Evolutionary conservation across 2,329 filamentous ascomycete genomes (phyloP), one percentile per base, ranked within the genome.

Genomic region (Colletotrichum nymphaeae): DNA sequence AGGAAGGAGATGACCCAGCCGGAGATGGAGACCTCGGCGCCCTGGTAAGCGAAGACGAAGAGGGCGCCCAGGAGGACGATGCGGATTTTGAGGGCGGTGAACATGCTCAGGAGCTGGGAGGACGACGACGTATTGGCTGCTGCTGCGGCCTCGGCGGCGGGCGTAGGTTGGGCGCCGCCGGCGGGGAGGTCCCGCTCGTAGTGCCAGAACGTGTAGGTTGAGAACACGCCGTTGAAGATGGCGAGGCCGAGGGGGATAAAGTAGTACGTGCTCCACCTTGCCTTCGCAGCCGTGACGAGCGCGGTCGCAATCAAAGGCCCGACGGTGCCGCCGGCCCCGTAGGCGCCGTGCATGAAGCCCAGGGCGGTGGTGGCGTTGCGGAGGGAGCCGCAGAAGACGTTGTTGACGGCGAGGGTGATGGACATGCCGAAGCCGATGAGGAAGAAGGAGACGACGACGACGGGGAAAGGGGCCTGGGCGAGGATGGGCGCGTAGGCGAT

Each of bases 1-100:
- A 97, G 85, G 84, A 95, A 97, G 2, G 93, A 95, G 74, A 96
- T 95, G 62, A 96, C 92, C 95, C 94, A 97, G 66, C 94, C 94
- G 0, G 93, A 94, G 75, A 96, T 94, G 16, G 92, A 92, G 19
- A 97, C 94, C 82, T 97, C 94, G 46, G 93, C 93, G 42, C 94
- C 94, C 82, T 97, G 94, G 81, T 97, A 97, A 30, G 92, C 90
- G 80, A 97, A 97, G 81, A 97, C 93, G 85, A 97, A 97, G 11
- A 94, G 81, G 0, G 94, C 92, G 3, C 94, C 93, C 0, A 97
- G 86, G 1, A 97, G 82, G 0, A 95, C 94, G 5, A 91, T 87
- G 37, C 89, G 80, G 84, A 86, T 78, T 82, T 85, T 83, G 79
- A 88, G 80, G 74, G 85, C 84, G 78, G 88, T 75, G 60, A 88